A percentile compares a stretch with the other conserved stretches of the same genome.
Evolutionary conservation across 495 filamentous ascomycete genomes (phyloP).

Genomic region (Xylaria curta): DNA sequence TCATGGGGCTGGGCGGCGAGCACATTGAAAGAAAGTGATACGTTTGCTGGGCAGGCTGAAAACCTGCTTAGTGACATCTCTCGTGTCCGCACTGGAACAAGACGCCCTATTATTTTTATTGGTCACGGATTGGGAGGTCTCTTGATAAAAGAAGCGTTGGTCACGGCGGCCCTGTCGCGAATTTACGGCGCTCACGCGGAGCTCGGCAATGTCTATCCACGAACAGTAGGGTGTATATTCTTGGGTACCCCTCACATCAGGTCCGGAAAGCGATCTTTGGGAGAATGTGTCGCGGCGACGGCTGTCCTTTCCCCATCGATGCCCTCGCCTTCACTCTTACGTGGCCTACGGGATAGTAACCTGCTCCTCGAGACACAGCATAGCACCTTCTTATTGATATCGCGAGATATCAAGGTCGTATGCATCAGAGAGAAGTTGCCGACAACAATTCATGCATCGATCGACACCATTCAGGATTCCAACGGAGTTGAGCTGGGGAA

Average conservation of each 20-base stretch:
- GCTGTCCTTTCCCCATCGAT: constrained; percentile 33
- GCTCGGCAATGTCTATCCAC: constrained; percentile 40
- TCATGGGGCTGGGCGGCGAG: constrained; percentile 40
- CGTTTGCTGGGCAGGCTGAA: constrained; percentile 39
- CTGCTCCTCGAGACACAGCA: constrained; percentile 36
- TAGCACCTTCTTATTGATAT: constrained; percentile 37
- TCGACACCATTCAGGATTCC: constrained; percentile 30
- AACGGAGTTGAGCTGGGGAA: constrained; percentile 37
- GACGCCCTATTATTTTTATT: constrained; percentile 47
- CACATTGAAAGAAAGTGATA: constrained; percentile 28
- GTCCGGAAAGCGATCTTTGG: constrained; percentile 36
- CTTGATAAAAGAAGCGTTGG: constrained; percentile 44
- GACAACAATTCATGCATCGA: constrained; percentile 34
- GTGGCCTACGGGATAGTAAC: constrained; percentile 32
- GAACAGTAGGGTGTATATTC: constrained; percentile 47
- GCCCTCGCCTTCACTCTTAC: constrained; percentile 31
- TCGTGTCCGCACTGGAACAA: constrained; percentile 32
- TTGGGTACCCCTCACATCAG: constrained; percentile 49
- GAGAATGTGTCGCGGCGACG: constrained; percentile 38
- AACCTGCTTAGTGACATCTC: constrained; percentile 36
- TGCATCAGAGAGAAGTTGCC: constrained; percentile 40
- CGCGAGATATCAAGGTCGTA: constrained; percentile 42
- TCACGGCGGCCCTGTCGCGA: constrained; percentile 40
- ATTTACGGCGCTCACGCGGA: constrained; percentile 42
- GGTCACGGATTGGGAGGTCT: constrained; percentile 48